Evolutionary conservation across 768 basidiomycete species (phyloP).

Genomic region (Cyclocybe cylindracea): DNA sequence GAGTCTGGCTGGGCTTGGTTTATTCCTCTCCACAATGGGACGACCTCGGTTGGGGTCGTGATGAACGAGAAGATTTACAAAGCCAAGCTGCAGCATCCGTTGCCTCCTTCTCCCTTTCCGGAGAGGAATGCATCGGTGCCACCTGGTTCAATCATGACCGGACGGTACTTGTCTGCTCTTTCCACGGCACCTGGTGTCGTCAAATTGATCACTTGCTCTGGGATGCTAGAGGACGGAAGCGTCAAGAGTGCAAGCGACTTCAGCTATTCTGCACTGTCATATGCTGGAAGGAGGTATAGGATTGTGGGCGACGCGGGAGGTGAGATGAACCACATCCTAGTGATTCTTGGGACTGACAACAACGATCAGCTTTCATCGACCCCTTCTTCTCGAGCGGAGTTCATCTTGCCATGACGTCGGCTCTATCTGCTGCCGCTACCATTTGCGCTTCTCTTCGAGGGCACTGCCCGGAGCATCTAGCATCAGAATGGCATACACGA

Average conservation of each 20-base stretch:
- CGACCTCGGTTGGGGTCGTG: conserved; percentile 63
- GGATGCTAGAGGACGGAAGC: conserved; percentile 37
- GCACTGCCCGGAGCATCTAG: conserved; percentile 46
- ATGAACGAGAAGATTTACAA: conserved; percentile 56
- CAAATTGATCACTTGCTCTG: conserved; percentile 39
- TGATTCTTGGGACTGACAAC: conserved; percentile 1
- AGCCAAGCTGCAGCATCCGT: conserved; percentile 31
- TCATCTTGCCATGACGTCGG: conserved; percentile 66
- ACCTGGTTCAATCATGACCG: conserved; percentile 26
- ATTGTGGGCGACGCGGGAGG: conserved; percentile 72
- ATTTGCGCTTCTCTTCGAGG: conserved; percentile 57
- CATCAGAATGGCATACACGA: conserved; percentile 55
- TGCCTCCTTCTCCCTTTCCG: conserved; percentile 29
- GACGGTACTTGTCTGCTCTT: conserved; percentile 47
- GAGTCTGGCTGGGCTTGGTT: conserved; percentile 76
- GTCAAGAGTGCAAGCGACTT: conserved; percentile 61
- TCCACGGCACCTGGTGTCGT: conserved; percentile 48
- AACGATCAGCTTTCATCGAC: conserved; percentile 55
- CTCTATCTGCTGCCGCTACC: conserved; percentile 55
- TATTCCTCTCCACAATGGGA: conserved; percentile 66
- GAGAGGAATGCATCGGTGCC: conserved; percentile 22
- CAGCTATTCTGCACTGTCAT: conserved; percentile 61
- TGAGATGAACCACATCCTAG: conserved; percentile 21
- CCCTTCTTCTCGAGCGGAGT: conserved; percentile 68
- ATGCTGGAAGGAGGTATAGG: conserved; percentile 55